These are phyloP conservation scores for Caryopteris hybrid DNA, from an alignment of 305 asterid species.

Conservation along the genomic window DNA sequence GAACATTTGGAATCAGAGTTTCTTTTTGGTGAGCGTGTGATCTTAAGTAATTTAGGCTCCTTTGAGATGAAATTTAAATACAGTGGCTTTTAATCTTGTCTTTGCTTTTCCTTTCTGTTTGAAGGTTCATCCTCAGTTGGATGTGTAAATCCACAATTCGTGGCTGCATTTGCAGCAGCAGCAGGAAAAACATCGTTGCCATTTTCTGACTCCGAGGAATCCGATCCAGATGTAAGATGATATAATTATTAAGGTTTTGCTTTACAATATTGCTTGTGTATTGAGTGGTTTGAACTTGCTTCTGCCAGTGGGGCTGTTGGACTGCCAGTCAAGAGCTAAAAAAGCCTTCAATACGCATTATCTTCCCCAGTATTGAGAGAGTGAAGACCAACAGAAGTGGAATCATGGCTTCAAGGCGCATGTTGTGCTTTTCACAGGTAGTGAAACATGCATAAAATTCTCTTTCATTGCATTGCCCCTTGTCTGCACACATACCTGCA, in stretches of 20 bases:
- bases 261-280: conserved; percentile 13
- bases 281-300: conserved; percentile 25
- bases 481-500: not conserved
- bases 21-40: conserved; percentile 55
- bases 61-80: conserved; percentile 3
- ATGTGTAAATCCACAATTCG: conserved; percentile 62
- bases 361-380: conserved; percentile 78
- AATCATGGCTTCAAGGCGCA: conserved; percentile 55
- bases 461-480: not conserved
- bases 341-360: conserved; percentile 64
- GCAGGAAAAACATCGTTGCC: conserved; percentile 71
- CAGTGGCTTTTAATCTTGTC: conserved; percentile 8
- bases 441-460: conserved; percentile 10
- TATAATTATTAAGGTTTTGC: not conserved
- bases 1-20: conserved; percentile 81
- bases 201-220: conserved; percentile 71
- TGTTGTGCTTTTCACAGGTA: conserved; percentile 91
- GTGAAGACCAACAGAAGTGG: conserved; percentile 66
- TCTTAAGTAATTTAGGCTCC: conserved; percentile 2
- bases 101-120: conserved; percentile 11
- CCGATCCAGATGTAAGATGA: conserved; percentile 79
- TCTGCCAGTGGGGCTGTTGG: conserved; percentile 94
- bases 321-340: conserved; percentile 76
- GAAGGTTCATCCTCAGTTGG: conserved; percentile 89
- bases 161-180: conserved; percentile 94